phyloP scores from a whole-genome alignment of 2,329 filamentous ascomycete genomes.

The Cytospora mali region DNA sequence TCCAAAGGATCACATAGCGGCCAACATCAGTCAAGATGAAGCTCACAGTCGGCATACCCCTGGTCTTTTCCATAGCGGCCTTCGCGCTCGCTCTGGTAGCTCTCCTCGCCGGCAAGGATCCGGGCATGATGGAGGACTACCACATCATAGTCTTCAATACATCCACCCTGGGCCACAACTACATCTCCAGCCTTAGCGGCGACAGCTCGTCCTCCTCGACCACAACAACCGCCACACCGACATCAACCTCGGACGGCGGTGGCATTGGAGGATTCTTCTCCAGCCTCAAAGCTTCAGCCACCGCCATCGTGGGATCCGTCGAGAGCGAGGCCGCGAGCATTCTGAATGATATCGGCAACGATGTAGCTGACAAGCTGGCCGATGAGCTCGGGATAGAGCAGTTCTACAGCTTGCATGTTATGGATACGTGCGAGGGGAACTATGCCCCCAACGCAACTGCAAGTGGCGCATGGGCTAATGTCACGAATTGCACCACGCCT shows the following conservation, averaged over 20 bases:
- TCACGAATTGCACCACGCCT: constrained; percentile 33
- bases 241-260: constrained; percentile 26
- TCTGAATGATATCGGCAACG: constrained; percentile 38
- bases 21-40: constrained; percentile 20
- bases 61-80: constrained; percentile 39
- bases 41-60: constrained; percentile 33
- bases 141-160: constrained; percentile 47
- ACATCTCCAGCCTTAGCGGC: constrained; percentile 34
- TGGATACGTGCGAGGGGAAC: constrained; percentile 37
- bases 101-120: constrained; percentile 43
- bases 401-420: constrained; percentile 40
- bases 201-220: constrained; percentile 29
- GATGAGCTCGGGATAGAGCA: constrained; percentile 37
- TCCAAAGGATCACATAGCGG: neutral
- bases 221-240: constrained; percentile 31
- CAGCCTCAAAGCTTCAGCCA: constrained; percentile 24
- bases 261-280: constrained; percentile 25
- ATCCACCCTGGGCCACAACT: constrained; percentile 44
- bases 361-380: constrained; percentile 35
- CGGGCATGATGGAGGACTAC: constrained; percentile 42
- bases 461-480: constrained; percentile 31
- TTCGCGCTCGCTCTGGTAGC: constrained; percentile 43
- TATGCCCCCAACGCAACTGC: constrained; percentile 35
- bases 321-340: constrained; percentile 32
- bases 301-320: constrained; percentile 29